Evolutionary conservation across 1,139 yeast genomes (phyloP).

Genomic region (Yamadazyma buinensis): DNA sequence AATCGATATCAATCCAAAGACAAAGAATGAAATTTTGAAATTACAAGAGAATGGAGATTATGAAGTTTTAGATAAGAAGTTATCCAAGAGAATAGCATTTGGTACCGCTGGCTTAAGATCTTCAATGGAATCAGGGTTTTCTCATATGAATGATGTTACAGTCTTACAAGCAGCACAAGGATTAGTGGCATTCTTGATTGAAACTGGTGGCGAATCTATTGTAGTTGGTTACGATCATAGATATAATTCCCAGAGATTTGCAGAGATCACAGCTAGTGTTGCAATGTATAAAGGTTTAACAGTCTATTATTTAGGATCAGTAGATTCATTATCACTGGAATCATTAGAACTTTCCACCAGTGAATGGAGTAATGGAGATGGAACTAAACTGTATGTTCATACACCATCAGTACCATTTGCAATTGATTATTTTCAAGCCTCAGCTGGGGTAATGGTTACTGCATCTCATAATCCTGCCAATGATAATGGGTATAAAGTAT

Average conservation of each 20-base stretch:
- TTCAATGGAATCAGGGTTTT: constrained; percentile 86
- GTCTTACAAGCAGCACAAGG: constrained; percentile 94
- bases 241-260: constrained; percentile 73
- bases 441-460: constrained; percentile 91
- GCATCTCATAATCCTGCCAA: constrained; percentile 94
- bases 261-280: constrained; percentile 72
- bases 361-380: constrained; percentile 6
- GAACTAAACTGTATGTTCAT: constrained; percentile 46
- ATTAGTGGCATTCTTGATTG: constrained; percentile 55
- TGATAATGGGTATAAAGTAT: constrained; percentile 94
- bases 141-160: constrained; percentile 85
- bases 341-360: constrained; percentile 16
- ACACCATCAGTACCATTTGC: constrained; percentile 94
- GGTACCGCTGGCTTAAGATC: constrained; percentile 94
- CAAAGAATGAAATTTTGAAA: constrained; percentile 52
- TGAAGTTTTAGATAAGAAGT: constrained; percentile 46
- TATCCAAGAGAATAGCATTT: constrained; percentile 64
- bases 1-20: constrained; percentile 47
- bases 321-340: constrained; percentile 26
- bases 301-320: constrained; percentile 60
- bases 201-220: constrained; percentile 28
- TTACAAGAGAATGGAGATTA: constrained; percentile 40
- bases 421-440: constrained; percentile 58
- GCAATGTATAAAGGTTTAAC: constrained; percentile 66
- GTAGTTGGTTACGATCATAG: constrained; percentile 94